Base-by-base conservation (phyloP, 2,329 filamentous ascomycete genomes). In the Colletotrichum spaethianum region DNA sequence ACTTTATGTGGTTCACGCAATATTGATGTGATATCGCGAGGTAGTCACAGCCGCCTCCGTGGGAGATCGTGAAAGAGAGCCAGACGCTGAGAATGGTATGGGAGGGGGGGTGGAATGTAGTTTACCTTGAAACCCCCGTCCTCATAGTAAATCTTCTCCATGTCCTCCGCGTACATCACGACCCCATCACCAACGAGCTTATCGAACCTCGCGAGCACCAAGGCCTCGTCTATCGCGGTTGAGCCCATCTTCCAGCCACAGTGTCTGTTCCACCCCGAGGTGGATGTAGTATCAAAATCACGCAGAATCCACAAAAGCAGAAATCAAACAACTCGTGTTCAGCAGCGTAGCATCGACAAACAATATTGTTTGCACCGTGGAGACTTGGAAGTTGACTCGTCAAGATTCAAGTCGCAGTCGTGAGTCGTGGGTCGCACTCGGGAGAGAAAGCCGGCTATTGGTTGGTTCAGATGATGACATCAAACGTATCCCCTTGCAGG, bases 61-160 rank as follows among this genome's bases (percentile, higher is more conserved):
- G 18, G 20, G 6, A 52, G 48, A 16, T 11, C 4, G 26, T 14
- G 48, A 20, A 14, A 42, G 16, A 26, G 23, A 28, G 38, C 16
- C 7, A 28, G 14, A 14, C 38, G 16, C 14, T 3, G 28, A 23
- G 9, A 4, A n/a, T 4, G 28, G 6, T 57, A 40, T 8, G 28
- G 20, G 11, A 3, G 14, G 8, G 28, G 14, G n/a, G 4, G 48
- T 2, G 16, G 12, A 23, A 9, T 2, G 16, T 12, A 23, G 11
- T 20, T n/a, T 38, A 73, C 70, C 62, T 73, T 38, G 70, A 71
- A 56, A 0, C 46, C 70, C 1, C 14, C 61, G n/a, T 73, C 70
- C 14, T 56, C 46, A 26, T 62, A 42, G 18, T 65, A 63, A 14
- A 73, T 33, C 56, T 36, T 70, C 23, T 65, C 52, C 20, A 70